phyloP scores from a whole-genome alignment of 2,329 filamentous ascomycete species.

The Calonectria pauciramosa region DNA sequence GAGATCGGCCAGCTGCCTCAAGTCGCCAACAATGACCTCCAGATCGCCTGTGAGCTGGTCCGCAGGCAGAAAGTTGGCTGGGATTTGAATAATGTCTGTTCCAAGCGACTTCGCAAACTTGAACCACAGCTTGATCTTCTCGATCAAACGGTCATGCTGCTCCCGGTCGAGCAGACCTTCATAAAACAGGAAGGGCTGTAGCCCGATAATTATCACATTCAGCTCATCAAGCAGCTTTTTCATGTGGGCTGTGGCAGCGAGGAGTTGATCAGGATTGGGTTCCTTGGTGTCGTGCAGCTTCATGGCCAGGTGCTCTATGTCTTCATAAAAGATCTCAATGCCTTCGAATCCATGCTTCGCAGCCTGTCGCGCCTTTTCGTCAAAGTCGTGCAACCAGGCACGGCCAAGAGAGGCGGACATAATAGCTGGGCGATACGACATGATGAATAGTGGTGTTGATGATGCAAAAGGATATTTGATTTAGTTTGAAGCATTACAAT shows the following conservation, averaged over 20 bases:
- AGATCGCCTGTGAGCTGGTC: slow-evolving; percentile 59
- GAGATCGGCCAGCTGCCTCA: slow-evolving; percentile 75
- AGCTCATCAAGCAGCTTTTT: slow-evolving; percentile 66
- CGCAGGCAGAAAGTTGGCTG: slow-evolving; percentile 74
- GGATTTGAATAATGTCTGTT: slow-evolving; percentile 80
- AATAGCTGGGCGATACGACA: slow-evolving; percentile 23
- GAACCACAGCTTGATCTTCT: slow-evolving; percentile 76
- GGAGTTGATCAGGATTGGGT: slow-evolving; percentile 53
- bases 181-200: slow-evolving; percentile 82
- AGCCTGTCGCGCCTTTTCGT: slow-evolving; percentile 68
- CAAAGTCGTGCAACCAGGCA: slow-evolving; percentile 67
- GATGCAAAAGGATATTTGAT: neutral
- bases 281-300: slow-evolving; percentile 52
- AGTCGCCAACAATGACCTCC: slow-evolving; percentile 71
- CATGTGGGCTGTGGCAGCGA: slow-evolving; percentile 70
- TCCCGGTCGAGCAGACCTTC: slow-evolving; percentile 76
- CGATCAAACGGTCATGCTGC: slow-evolving; percentile 71
- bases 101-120: slow-evolving; percentile 73
- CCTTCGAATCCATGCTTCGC: slow-evolving; percentile 69
- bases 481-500: neutral
- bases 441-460: neutral
- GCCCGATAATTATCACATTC: slow-evolving; percentile 70
- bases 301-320: slow-evolving; percentile 71
- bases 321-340: slow-evolving; percentile 81
- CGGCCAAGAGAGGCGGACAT: slow-evolving; percentile 30